These are phyloP conservation scores for Mangifera indica DNA, from an alignment of 345 rosid genomes.

Conservation along the genomic window DNA sequence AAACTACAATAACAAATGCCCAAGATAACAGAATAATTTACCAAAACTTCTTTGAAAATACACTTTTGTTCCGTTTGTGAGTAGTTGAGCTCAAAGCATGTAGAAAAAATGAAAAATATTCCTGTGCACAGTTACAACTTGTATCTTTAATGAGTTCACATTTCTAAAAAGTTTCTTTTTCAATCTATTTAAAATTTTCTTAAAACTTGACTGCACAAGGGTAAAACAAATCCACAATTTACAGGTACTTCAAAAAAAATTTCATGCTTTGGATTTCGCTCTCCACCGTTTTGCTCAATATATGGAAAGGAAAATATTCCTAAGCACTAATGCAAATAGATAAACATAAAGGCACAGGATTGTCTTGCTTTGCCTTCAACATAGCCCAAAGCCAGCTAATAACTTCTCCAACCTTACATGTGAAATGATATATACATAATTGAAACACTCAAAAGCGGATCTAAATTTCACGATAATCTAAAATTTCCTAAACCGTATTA, in stretches of 20 bases:
- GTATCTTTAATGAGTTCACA: not conserved
- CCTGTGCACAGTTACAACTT: not conserved
- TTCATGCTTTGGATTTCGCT: too few species aligned
- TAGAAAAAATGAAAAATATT: not conserved
- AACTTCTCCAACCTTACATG: not conserved
- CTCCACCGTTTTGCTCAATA: not conserved
- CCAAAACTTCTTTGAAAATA: not conserved
- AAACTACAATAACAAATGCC: not conserved
- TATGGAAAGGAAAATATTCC: not conserved
- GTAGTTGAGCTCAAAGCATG: not conserved
- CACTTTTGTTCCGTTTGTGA: not conserved
- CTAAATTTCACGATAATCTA: not conserved
- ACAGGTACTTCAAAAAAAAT: too few species aligned
- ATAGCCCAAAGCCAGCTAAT: not conserved
- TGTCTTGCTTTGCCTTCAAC: not conserved
- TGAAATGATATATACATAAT: too few species aligned
- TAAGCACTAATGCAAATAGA: too few species aligned
- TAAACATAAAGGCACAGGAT: not conserved
- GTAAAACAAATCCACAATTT: not conserved
- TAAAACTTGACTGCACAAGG: not conserved
- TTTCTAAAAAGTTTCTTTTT: not conserved
- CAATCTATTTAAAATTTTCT: not conserved
- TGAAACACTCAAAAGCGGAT: conserved; percentile 4
- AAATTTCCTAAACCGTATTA: not conserved
- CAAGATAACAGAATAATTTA: not conserved